Evolutionary conservation across 192 early-diverging fungal species (phyloP).

Genomic region (Coemansia pectinata): DNA sequence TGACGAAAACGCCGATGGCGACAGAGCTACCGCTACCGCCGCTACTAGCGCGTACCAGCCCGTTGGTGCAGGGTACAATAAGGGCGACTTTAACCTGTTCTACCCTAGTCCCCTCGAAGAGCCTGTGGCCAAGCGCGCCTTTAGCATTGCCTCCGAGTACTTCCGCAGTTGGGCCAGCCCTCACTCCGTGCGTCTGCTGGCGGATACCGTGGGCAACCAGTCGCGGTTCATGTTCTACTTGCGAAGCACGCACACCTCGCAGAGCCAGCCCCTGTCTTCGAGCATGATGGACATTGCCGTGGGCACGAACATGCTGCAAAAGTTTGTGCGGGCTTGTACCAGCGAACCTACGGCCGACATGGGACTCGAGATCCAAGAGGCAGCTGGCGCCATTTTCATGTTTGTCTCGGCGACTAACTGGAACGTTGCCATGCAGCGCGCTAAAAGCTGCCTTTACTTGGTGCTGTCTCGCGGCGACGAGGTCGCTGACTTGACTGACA

Average conservation of each 20-base stretch:
- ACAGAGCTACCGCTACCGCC: constrained; percentile 11
- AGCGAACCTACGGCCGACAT: constrained; percentile 44
- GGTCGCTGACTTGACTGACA: constrained; percentile 72
- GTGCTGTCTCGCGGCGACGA: constrained; percentile 68
- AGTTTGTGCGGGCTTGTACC: constrained; percentile 58
- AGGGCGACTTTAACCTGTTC: constrained; percentile 36
- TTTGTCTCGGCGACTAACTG: constrained; percentile 91
- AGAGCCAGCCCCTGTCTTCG: constrained; percentile 35
- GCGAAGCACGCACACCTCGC: constrained; percentile 51
- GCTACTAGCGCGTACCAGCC: constrained; percentile 21
- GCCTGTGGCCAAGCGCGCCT: constrained; percentile 54
- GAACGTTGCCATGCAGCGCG: constrained; percentile 73
- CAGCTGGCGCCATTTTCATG: constrained; percentile 80
- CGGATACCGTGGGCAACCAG: constrained; percentile 50
- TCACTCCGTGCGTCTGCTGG: constrained; percentile 40
- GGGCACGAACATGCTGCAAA: constrained; percentile 38
- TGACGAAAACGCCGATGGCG: constrained; percentile 9
- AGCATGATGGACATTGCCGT: constrained; percentile 37
- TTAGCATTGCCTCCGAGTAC: constrained; percentile 43
- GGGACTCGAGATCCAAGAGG: constrained; percentile 71
- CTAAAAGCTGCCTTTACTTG: constrained; percentile 65
- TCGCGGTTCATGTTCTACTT: constrained; percentile 38
- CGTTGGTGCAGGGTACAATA: constrained; percentile 32
- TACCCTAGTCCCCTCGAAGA: constrained; percentile 53
- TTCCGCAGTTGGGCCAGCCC: constrained; percentile 49